Evolutionary conservation across 441 rosid species (phyloP).

Genomic region (Aquilaria agallochum): DNA sequence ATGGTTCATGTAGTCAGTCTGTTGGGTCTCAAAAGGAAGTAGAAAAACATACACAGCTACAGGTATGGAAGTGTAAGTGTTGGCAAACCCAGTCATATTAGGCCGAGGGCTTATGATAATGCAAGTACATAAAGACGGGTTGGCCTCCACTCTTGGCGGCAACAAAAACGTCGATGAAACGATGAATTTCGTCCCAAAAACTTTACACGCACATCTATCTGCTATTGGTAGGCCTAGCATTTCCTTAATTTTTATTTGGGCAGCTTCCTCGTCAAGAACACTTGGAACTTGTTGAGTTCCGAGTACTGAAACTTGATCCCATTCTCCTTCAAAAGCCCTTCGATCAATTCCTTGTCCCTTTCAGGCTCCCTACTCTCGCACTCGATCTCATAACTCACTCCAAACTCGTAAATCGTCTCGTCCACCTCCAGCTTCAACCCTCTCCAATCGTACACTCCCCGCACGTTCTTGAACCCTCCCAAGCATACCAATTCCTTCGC

Average conservation of each 20-base stretch:
- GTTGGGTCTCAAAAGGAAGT: too few relatives aligned
- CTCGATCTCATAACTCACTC: conserved; percentile 44
- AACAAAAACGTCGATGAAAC: too few relatives aligned
- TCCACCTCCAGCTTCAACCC: conserved; percentile 43
- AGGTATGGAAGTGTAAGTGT: too few relatives aligned
- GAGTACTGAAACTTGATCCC: conserved; percentile 23
- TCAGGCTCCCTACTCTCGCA: conserved; percentile 45
- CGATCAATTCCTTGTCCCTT: conserved; percentile 21
- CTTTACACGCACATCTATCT: too few relatives aligned
- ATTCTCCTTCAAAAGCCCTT: conserved; percentile 19
- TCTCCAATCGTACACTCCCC: conserved; percentile 39
- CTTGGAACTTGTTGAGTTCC: conserved; percentile 17
- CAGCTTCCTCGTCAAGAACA: conserved; percentile 33
- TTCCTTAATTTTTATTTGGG: conserved; percentile 14
- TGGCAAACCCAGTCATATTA: too few relatives aligned
- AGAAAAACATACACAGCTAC: too few relatives aligned
- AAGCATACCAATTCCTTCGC: conserved; percentile 28
- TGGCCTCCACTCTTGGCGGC: too few relatives aligned
- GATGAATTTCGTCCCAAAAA: too few relatives aligned
- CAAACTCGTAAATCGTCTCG: conserved; percentile 35
- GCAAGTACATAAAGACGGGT: too few relatives aligned
- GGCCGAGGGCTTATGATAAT: too few relatives aligned
- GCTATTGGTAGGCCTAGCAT: neutral
- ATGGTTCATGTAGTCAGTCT: too few relatives aligned
- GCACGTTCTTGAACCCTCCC: conserved; percentile 43